Evolutionary conservation across 108 stramenopile species (phyloP), one percentile per base, ranked within the genome.

Genomic region (Cyclotella kingstonii): DNA sequence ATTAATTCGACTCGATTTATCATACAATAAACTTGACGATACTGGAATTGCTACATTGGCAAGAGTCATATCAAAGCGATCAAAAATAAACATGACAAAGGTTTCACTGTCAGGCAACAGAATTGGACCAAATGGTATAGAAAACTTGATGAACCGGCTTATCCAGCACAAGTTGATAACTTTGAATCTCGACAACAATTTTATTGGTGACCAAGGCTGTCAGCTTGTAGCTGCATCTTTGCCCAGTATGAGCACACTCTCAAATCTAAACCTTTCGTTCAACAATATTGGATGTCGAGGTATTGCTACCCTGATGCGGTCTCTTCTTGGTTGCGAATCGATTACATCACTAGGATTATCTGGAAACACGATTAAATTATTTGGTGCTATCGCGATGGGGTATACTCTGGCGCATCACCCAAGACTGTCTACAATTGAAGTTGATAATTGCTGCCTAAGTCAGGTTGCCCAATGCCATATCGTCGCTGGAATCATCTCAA

Each of bases 401-500:
- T 94, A 84, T 51, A 80, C 81, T 3, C 68, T 94, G 9, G 83
- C 92, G 4, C 85, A 89, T 48, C 93, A 94, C 63, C 89, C 89
- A 25, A 81, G 89, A 31, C 63, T 90, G 45, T 86, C 84, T 56
- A 76, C 79, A 28, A 77, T 91, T 10, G 84, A 89, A 50, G 62
- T 90, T 2, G 84, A 89, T 66, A 91, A 94, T 56, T 94, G 93
- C 66, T 88, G 93, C 55, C 69, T 91, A 9, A 89, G 85, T 51
- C 88, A 94, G 77, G 87, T 85, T 22, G 85, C 87, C 10, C 92
- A 94, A 54, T 94, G 92, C 60, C 88, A 94, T 54, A 85, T 94
- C 8, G 82, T 83, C 4, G 87, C 92, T 14, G 92, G 92, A 21
- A 86, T 90, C 11, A 88, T 89, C 40, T 89, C 87, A 23, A 94